Percentiles rank a stretch among this genome's conserved stretches.
Evolutionary conservation across 495 filamentous ascomycete genomes (phyloP).

Genomic region (Lasiosphaeris hirsuta): DNA sequence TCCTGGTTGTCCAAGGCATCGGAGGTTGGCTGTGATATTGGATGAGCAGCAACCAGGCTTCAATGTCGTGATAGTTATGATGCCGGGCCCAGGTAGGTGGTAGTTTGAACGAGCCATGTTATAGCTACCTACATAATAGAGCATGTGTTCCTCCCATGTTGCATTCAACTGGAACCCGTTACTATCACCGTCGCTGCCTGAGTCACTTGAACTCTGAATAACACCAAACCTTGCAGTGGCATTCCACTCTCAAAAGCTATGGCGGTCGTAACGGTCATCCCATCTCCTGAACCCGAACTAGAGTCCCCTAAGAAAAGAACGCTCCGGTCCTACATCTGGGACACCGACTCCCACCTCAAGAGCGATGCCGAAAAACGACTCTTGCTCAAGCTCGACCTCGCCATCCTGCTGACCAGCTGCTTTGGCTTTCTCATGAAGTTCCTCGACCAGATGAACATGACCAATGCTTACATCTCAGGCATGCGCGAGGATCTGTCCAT

Average conservation of each 20-base stretch:
- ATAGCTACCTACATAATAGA: too few relatives aligned
- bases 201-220: too few relatives aligned
- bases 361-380: conserved; percentile 19
- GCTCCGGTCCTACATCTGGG: conserved; percentile 11
- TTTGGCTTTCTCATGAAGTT: conserved; percentile 37
- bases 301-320: conserved; percentile 3
- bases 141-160: too few relatives aligned
- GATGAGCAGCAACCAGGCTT: conserved; percentile 3
- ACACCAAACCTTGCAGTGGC: too few relatives aligned
- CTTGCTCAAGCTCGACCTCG: conserved; percentile 26
- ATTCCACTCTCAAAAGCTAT: neutral
- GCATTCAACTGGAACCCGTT: too few relatives aligned
- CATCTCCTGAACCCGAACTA: neutral
- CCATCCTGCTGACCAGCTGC: conserved; percentile 36
- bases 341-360: conserved; percentile 15
- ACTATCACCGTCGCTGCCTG: too few relatives aligned
- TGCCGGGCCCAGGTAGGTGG: too few relatives aligned
- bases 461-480: conserved; percentile 34
- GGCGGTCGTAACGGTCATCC: neutral
- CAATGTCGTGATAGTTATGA: conserved; percentile 6
- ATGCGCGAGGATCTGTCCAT: conserved; percentile 35
- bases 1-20: too few relatives aligned
- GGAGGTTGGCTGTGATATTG: conserved; percentile 4
- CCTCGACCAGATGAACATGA: conserved; percentile 34
- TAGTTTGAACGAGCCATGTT: too few relatives aligned